A percentile compares a stretch with the other conserved stretches of the same genome.
Conservation (phyloP, 2,329 filamentous ascomycete species). For the Stagonosporopsis rhizophila region DNA sequence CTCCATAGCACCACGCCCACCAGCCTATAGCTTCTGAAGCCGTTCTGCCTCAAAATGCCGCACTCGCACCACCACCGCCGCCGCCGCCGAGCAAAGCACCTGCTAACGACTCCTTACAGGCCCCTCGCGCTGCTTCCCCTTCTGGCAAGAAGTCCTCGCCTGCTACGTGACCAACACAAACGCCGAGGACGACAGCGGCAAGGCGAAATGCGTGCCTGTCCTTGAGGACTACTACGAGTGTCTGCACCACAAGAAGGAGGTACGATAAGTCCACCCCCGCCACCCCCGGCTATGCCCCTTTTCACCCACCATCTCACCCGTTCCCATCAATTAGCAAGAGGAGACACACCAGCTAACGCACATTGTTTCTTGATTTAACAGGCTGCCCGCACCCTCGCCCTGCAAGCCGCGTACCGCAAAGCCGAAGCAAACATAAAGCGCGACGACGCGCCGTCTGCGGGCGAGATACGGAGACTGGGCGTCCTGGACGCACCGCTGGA, state of each 20-base stretch:
- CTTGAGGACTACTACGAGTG: constrained; percentile 99
- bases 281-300: too few relatives aligned
- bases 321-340: background rate
- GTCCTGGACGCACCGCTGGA: constrained; percentile 80
- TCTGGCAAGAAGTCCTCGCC: constrained; percentile 98
- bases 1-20: background rate
- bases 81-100: background rate
- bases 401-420: constrained; percentile 86
- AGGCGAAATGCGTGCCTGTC: constrained; percentile 83
- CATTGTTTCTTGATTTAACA: constrained; percentile 46
- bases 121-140: constrained; percentile 89
- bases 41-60: background rate
- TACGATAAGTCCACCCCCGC: too few relatives aligned
- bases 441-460: constrained; percentile 81
- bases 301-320: too few relatives aligned
- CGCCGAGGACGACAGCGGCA: constrained; percentile 77
- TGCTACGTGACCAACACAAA: constrained; percentile 96
- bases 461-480: constrained; percentile 86
- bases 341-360: background rate
- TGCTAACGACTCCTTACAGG: constrained; percentile 53
- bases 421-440: constrained; percentile 74
- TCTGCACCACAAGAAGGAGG: constrained; percentile 98
- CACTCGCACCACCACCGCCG: background rate
- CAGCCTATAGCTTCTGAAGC: background rate
- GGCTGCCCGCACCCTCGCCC: constrained; percentile 77